Base-by-base conservation (phyloP, 1,284 basidiomycete species). In the Austropuccinia psidii region DNA sequence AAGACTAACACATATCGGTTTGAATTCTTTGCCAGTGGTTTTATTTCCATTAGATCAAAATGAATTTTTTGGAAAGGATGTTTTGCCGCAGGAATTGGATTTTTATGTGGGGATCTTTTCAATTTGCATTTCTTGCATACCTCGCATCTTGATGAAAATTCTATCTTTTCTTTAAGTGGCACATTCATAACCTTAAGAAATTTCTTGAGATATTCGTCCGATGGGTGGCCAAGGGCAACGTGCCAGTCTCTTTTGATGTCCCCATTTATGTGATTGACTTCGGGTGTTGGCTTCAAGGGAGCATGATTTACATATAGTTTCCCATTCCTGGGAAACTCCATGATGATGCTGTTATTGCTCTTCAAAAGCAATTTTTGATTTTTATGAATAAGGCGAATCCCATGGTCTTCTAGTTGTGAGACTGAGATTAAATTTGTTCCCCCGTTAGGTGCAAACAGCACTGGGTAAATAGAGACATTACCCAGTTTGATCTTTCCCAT, bases 371-470 rank as follows among this genome's bases (percentile, higher is more conserved):
- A 1, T 15, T 43, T n/a, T 29, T n/a, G n/a, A 9, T 39, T 41
- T 19, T 62, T 62, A 29, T 41, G 35, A 13, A 41, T 39, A 3
- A 43, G 4, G n/a, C n/a, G 19, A 5, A 45, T 29, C 19, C 60
- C 39, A 19, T 62, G 60, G 47, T 62, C 60, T 45, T 62, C 60
- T 7, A 62, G 19, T 45, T 62, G 60, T 27, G 60, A 62, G 19
- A 37, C 6, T 19, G 39, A 62, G n/a, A 62, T 62, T 1, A 62
- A n/a, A 29, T 62, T 62, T 19, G 24, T 8, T n/a, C 24, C 24
- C 19, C 39, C 39, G n/a, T n/a, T 13, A 4, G 60, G 60, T 21
- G 60, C 39, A 27, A 24, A 45, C 13, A 29, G 47, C 17, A 62
- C 60, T 5, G 60, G 60, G 33, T 62, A 62, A 5, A 62, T 45